phyloP scores from a whole-genome alignment of 495 filamentous ascomycete species.

The Penicillium antarcticum region DNA sequence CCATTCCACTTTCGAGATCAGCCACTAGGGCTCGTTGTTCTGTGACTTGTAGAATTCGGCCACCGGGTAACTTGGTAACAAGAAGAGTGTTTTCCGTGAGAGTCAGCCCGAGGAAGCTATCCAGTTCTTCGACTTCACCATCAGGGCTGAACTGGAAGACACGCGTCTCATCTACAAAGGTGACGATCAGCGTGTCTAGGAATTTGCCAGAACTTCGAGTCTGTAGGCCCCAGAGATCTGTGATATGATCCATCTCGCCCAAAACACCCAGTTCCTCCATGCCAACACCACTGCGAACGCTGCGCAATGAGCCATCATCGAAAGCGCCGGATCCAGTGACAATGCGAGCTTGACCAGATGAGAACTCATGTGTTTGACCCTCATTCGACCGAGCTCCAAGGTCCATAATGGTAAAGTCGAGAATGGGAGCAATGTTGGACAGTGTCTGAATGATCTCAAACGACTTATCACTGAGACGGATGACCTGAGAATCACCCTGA shows the following conservation, averaged over 20 bases:
- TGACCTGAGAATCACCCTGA: slow-evolving; percentile 84
- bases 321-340: slow-evolving; percentile 89
- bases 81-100: slow-evolving; percentile 72
- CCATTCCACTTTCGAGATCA: slow-evolving; percentile 67
- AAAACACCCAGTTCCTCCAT: slow-evolving; percentile 84
- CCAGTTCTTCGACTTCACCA: slow-evolving; percentile 84
- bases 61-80: slow-evolving; percentile 57
- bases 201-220: slow-evolving; percentile 43
- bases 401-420: slow-evolving; percentile 95
- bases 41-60: slow-evolving; percentile 76
- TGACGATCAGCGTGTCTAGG: slow-evolving; percentile 71
- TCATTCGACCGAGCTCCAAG: slow-evolving; percentile 80
- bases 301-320: slow-evolving; percentile 80
- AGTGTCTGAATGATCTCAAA: slow-evolving; percentile 73
- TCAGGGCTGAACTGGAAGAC: slow-evolving; percentile 71
- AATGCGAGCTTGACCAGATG: slow-evolving; percentile 90
- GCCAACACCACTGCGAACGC: slow-evolving; percentile 89
- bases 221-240: slow-evolving; percentile 63
- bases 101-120: slow-evolving; percentile 64
- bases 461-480: slow-evolving; percentile 54
- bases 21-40: slow-evolving; percentile 56
- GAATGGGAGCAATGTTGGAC: slow-evolving; percentile 81
- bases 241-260: slow-evolving; percentile 73
- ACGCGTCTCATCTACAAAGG: slow-evolving; percentile 80
- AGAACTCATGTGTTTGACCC: slow-evolving; percentile 79